Percentiles rank a stretch among this genome's conserved stretches.
Conservation (phyloP, 78 protist species). For the slime mould (Dictyostelium discoideum) region DNA sequence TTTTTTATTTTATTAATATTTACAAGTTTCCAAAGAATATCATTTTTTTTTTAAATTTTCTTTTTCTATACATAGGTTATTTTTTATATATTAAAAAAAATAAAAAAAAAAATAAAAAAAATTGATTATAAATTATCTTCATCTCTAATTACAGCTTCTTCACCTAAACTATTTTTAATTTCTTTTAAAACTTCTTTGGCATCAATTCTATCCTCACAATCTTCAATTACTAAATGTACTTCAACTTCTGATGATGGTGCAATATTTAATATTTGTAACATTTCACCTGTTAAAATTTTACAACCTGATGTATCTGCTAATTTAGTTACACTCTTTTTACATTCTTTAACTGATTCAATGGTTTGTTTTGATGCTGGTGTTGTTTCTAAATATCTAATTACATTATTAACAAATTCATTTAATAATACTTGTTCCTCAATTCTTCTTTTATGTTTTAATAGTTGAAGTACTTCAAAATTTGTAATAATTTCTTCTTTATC, state of each 20-base stretch:
- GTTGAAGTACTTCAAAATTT: conserved; percentile 54
- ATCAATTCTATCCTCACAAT: conserved; percentile 35
- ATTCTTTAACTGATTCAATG: neutral
- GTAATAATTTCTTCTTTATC: conserved; percentile 52
- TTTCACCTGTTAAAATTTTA: conserved; percentile 20
- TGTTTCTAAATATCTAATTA: neutral
- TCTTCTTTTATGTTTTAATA: conserved; percentile 56
- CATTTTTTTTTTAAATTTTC: neutral
- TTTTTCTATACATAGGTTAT: too few species aligned
- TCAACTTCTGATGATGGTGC: conserved; percentile 71
- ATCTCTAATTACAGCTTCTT: conserved; percentile 30
- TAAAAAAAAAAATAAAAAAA: too few species aligned
- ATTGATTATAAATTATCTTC: neutral
- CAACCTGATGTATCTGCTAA: neutral
- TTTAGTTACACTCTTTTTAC: neutral
- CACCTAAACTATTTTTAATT: neutral
- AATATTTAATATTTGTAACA: conserved; percentile 53
- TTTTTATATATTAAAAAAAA: too few species aligned
- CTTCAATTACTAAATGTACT: conserved; percentile 61
- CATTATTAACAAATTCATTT: conserved; percentile 44
- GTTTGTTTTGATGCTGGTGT: conserved; percentile 62
- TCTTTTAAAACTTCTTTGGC: neutral
- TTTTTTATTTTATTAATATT: neutral
- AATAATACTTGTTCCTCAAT: conserved; percentile 34
- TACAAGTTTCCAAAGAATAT: neutral